These are phyloP conservation scores for Pleurotus citrinopileatus DNA, from an alignment of 768 basidiomycete species.

Conservation along the genomic window DNA sequence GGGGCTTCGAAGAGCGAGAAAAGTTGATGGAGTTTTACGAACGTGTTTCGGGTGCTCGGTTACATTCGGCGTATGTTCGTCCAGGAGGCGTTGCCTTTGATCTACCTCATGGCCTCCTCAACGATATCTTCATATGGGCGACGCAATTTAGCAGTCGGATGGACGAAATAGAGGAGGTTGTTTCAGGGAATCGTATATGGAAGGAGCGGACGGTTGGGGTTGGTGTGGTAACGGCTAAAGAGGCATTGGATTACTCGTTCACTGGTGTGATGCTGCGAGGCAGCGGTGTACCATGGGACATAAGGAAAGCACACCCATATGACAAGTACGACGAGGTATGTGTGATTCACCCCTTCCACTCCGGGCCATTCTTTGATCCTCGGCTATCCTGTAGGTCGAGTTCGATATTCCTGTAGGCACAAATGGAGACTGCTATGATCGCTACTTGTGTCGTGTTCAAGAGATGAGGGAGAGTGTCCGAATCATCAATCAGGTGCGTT, in stretches of 20 bases:
- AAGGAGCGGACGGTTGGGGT: slow-evolving; percentile 91
- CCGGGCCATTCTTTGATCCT: not conserved
- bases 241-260: slow-evolving; percentile 91
- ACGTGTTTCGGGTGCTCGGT: slow-evolving; percentile 94
- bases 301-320: slow-evolving; percentile 89
- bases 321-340: slow-evolving; percentile 92
- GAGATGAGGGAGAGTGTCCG: slow-evolving; percentile 94
- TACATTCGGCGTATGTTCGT: slow-evolving; percentile 97
- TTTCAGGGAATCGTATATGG: slow-evolving; percentile 98
- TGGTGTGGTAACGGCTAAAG: slow-evolving; percentile 86
- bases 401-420: slow-evolving; percentile 96
- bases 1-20: slow-evolving; percentile 99
- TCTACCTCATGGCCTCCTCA: slow-evolving; percentile 95
- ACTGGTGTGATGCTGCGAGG: slow-evolving; percentile 97
- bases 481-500: slow-evolving; percentile 74
- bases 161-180: slow-evolving; percentile 97
- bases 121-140: slow-evolving; percentile 98
- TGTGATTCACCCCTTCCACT: not conserved
- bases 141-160: slow-evolving; percentile 89
- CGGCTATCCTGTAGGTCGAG: slow-evolving; percentile 60
- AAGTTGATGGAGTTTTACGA: slow-evolving; percentile 99
- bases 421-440: slow-evolving; percentile 97
- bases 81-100: slow-evolving; percentile 98
- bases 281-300: slow-evolving; percentile 92
- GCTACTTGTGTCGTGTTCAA: slow-evolving; percentile 96